Base-by-base conservation (phyloP, 2,329 filamentous ascomycete genomes). In the Chrysosphaeria jannelii region DNA sequence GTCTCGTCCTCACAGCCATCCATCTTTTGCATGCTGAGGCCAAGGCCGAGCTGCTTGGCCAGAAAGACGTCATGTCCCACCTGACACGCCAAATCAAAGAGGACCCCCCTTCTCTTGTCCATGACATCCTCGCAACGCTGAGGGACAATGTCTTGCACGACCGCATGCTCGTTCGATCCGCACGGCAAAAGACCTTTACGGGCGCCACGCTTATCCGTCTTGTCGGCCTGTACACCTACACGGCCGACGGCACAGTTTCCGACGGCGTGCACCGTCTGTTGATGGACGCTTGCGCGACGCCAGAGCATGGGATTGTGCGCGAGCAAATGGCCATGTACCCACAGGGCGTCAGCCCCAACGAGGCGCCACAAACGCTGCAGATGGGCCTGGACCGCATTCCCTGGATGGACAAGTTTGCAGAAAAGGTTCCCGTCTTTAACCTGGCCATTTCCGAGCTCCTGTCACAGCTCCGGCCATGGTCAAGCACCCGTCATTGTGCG, bases 261-360 rank as follows among this genome's bases (percentile, higher is more conserved):
- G 57, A 66, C 15, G 53, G 61, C 19, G 65, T 67, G 1, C 76
- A 91, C 31, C 56, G 64, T 2, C 74, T 93, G 32, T 48, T 97
- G 21, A 43, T 68, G 23, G 50, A 62, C 17, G 55, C 71, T 4
- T 91, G 78, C 42, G 88, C 74, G 1, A 66, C 59, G 20, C 48
- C 65, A 1, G 54, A 53, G 4, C 62, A 68, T 23, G 85, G 81
- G 9, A 56, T 88, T 3, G 47, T 90, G 24, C 58, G 78, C 25
- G 57, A 65, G 4, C 67, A 74, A 27, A 63, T 61, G 17, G 79
- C 78, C n/a, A 72, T 76, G 43, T 93, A 93, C 41, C 74, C 78
- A 5, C 61, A 66, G 19, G 58, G 60, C 8, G 48, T 55, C 22
- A 62, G 70, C 28, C 51, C 62, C 3, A 59, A 69, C 17, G 5